Conservation (phyloP, 169 alveolate species). For the Plasmodium malariae region DNA sequence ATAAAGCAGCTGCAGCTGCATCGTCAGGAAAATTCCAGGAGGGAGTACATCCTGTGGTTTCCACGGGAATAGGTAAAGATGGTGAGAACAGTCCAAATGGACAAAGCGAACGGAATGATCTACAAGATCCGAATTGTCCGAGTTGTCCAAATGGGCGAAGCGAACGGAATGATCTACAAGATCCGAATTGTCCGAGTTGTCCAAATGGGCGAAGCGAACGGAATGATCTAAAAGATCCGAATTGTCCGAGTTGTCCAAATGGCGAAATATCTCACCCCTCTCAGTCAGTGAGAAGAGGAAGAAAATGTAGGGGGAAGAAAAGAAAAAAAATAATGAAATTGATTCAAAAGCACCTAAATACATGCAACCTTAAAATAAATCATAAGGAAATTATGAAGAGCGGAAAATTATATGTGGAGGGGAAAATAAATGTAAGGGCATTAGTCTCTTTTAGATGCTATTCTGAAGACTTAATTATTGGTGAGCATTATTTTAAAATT, state of each 20-base stretch:
- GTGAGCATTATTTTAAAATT: constrained; percentile 55
- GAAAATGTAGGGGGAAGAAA: neutral
- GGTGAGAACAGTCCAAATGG: neutral
- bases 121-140: too few species aligned
- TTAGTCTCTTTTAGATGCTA: constrained; percentile 15
- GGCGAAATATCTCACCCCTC: too few species aligned
- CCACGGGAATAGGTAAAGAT: neutral
- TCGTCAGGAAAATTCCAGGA: too few species aligned
- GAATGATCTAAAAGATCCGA: too few species aligned
- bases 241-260: too few species aligned
- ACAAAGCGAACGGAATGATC: neutral
- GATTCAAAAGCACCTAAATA: constrained; percentile 6
- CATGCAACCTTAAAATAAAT: constrained; percentile 39
- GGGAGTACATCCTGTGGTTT: too few species aligned
- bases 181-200: too few species aligned
- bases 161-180: too few species aligned
- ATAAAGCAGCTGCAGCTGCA: too few species aligned
- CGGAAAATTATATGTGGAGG: constrained; percentile 32
- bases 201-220: too few species aligned
- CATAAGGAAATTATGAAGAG: constrained; percentile 44
- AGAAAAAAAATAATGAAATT: neutral
- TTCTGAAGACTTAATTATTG: constrained; percentile 57
- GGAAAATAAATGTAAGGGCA: constrained; percentile 53
- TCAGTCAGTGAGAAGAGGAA: neutral
- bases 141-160: too few species aligned